Evolutionary conservation across 257 asterid genomes (phyloP).

Genomic region (Pogostemon cablin): DNA sequence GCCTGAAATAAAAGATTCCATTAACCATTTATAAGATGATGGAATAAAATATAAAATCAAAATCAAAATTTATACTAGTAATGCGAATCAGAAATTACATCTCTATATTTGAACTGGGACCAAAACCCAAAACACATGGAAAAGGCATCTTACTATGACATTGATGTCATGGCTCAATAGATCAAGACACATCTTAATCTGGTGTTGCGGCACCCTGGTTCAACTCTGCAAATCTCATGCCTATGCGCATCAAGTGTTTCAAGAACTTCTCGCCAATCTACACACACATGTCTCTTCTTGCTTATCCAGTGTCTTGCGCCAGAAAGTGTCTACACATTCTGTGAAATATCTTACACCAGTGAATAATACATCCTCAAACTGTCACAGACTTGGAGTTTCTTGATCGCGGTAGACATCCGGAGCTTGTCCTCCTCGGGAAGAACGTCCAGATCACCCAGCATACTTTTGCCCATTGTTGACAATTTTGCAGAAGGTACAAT

Average conservation of each 20-base stretch:
- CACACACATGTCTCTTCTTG: too few species aligned
- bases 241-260: too few species aligned
- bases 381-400: constrained; percentile 78
- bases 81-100: background rate
- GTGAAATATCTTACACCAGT: too few species aligned
- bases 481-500: background rate
- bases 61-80: background rate
- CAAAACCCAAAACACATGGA: background rate
- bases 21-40: background rate
- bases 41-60: background rate
- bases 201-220: too few species aligned
- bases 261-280: too few species aligned
- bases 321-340: too few species aligned
- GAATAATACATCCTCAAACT: constrained; percentile 20
- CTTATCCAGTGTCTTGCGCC: too few species aligned
- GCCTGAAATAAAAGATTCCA: background rate
- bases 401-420: constrained; percentile 69
- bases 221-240: too few species aligned
- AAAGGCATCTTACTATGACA: too few species aligned
- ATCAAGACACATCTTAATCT: too few species aligned
- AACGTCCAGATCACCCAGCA: constrained; percentile 69
- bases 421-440: constrained; percentile 68
- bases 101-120: background rate
- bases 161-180: too few species aligned
- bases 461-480: constrained; percentile 57